phyloP scores from a whole-genome alignment of 2,329 filamentous ascomycete genomes.

The Tolypocladium cylindrosporum region DNA sequence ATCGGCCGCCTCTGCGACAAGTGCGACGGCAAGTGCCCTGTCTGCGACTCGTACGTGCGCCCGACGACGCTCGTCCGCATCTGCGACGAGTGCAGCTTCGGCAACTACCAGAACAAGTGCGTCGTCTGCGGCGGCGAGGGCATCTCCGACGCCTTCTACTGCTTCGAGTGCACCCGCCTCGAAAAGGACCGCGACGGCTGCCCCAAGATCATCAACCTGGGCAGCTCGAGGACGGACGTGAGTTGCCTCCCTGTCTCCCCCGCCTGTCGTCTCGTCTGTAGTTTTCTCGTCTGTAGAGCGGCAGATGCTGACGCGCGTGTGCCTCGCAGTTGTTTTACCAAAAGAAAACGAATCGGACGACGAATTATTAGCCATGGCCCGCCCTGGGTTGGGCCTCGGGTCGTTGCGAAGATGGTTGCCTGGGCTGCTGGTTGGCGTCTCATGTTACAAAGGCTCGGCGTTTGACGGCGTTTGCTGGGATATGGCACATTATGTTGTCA shows the following conservation, averaged over 20 bases:
- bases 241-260: constrained; percentile 16
- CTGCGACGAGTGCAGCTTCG: constrained; percentile 98
- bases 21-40: constrained; percentile 98
- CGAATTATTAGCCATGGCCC: constrained; percentile 40
- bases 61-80: constrained; percentile 95
- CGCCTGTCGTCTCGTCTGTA: constrained; percentile 21
- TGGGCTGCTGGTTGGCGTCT: neutral
- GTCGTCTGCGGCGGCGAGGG: constrained; percentile 97
- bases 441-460: neutral
- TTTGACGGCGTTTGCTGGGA: neutral
- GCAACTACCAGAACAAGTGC: constrained; percentile 99
- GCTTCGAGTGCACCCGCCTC: constrained; percentile 93
- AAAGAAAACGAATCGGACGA: constrained; percentile 54
- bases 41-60: constrained; percentile 97
- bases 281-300: neutral
- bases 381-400: constrained; percentile 37
- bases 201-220: constrained; percentile 98
- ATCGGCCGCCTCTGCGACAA: constrained; percentile 99
- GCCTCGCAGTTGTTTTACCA: constrained; percentile 47
- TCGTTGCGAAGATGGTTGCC: neutral
- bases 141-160: constrained; percentile 97
- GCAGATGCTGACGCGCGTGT: constrained; percentile 1
- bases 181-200: constrained; percentile 97
- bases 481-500: neutral
- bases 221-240: constrained; percentile 90